Evolutionary conservation across 805 yeast species (phyloP).

Genomic region (Yamadazyma akitaensis): DNA sequence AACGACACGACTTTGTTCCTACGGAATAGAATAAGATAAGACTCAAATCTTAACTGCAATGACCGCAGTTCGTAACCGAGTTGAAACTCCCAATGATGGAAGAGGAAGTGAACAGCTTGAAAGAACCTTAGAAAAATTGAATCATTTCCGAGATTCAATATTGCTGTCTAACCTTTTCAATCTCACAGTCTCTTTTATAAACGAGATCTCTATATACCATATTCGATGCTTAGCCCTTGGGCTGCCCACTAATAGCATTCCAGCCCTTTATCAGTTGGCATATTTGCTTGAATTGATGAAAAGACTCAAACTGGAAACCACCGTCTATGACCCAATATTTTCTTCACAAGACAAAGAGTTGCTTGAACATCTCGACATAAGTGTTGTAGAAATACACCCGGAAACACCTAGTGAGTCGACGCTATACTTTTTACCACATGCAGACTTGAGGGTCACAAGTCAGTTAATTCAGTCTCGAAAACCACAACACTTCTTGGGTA

Average conservation of each 20-base stretch:
- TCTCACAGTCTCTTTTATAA: not conserved
- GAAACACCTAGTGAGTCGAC: slow-evolving; percentile 14
- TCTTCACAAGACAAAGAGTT: slow-evolving; percentile 39
- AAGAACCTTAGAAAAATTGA: not conserved
- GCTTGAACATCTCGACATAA: slow-evolving; percentile 14
- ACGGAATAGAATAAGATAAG: not conserved
- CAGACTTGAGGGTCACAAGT: slow-evolving; percentile 56
- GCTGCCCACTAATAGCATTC: slow-evolving; percentile 53
- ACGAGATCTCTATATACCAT: slow-evolving; percentile 6
- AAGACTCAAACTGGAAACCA: slow-evolving; percentile 23
- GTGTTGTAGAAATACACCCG: slow-evolving; percentile 14
- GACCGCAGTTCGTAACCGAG: no score
- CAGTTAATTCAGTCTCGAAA: slow-evolving; percentile 25
- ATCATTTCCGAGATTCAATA: not conserved
- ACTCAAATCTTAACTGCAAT: not conserved
- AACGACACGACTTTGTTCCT: not conserved
- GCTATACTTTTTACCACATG: slow-evolving; percentile 72
- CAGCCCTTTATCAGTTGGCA: slow-evolving; percentile 68
- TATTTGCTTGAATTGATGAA: slow-evolving; percentile 41
- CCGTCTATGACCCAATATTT: slow-evolving; percentile 67
- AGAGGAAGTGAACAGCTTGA: not conserved
- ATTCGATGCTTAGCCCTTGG: slow-evolving; percentile 76
- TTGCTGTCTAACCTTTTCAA: not conserved
- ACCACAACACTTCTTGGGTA: slow-evolving; percentile 47
- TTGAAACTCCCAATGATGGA: not conserved